These are phyloP conservation scores for Leishmania turanica DNA, from an alignment of 208 protist genomes.

Conservation along the genomic window DNA sequence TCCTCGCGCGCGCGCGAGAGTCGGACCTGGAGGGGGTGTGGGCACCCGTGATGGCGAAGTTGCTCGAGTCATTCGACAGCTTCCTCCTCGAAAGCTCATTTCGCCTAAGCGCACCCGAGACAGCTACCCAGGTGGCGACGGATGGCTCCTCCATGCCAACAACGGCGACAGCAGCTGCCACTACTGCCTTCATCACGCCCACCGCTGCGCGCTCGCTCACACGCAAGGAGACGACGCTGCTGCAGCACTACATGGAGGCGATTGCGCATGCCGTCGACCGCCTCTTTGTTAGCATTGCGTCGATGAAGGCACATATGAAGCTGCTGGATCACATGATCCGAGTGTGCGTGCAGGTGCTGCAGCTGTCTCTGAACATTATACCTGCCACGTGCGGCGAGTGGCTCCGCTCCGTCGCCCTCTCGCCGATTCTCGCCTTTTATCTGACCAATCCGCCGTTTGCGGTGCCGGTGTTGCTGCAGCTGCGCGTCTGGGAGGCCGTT, in stretches of 20 bases:
- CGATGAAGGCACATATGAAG: conserved; percentile 22
- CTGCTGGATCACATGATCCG: conserved; percentile 21
- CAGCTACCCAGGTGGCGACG: background rate
- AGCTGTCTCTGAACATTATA: conserved; percentile 11
- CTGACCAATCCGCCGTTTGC: conserved; percentile 29
- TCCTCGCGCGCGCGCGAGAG: conserved; percentile 30
- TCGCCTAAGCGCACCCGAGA: background rate
- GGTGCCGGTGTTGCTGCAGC: conserved; percentile 28
- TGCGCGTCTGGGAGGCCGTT: conserved; percentile 28
- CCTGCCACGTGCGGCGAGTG: conserved; percentile 10
- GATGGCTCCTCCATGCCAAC: background rate
- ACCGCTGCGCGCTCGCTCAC: conserved; percentile 5
- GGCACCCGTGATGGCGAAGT: conserved; percentile 23
- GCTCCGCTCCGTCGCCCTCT: conserved; percentile 23
- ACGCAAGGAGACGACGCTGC: conserved; percentile 12
- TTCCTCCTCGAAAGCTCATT: conserved; percentile 11
- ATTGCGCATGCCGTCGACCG: conserved; percentile 30
- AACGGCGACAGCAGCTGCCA: background rate
- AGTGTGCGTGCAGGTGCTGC: conserved; percentile 33
- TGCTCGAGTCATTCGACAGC: conserved; percentile 22
- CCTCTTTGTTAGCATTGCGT: conserved; percentile 17
- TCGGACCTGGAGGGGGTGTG: conserved; percentile 26
- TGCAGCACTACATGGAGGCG: conserved; percentile 28
- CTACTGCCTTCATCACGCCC: background rate
- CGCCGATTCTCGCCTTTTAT: conserved; percentile 33